These are phyloP conservation scores for Yarrowia sp. DNA, from an alignment of 805 yeast species.

Conservation along the genomic window DNA sequence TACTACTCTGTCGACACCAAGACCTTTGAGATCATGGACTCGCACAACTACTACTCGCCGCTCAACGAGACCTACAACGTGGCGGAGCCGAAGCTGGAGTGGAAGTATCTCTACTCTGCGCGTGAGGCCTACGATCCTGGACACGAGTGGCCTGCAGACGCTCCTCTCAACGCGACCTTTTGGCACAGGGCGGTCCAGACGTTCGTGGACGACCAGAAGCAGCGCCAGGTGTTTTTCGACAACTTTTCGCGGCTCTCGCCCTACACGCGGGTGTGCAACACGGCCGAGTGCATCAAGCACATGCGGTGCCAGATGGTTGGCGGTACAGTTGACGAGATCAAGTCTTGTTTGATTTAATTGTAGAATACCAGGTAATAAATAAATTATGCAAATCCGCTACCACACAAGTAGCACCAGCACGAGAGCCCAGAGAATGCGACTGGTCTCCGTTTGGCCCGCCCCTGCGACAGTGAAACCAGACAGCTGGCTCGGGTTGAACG, in stretches of 20 bases:
- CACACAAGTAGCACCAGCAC: no score
- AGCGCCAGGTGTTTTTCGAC: background rate
- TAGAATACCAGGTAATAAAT: no score
- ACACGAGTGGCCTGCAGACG: slow-evolving; percentile 52
- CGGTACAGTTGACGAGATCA: background rate
- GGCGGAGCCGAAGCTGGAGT: slow-evolving; percentile 45
- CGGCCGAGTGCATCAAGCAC: background rate
- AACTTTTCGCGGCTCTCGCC: background rate
- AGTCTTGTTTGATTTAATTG: no score
- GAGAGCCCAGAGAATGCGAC: no score
- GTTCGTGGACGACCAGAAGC: slow-evolving; percentile 42
- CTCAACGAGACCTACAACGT: slow-evolving; percentile 50
- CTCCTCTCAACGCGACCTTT: slow-evolving; percentile 67
- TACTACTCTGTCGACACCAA: slow-evolving; percentile 63
- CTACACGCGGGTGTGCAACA: background rate
- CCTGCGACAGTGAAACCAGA: no score
- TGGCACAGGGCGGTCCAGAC: slow-evolving; percentile 47
- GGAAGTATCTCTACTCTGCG: slow-evolving; percentile 58
- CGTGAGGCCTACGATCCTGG: slow-evolving; percentile 46
- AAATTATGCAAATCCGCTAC: no score
- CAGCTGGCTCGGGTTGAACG: no score
- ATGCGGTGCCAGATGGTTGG: background rate
- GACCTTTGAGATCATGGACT: slow-evolving; percentile 59
- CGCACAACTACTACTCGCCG: slow-evolving; percentile 56
- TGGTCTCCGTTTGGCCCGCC: no score